Base-by-base conservation (phyloP, 2,329 filamentous ascomycete species). In the Aspergillus pseudotamarii region DNA sequence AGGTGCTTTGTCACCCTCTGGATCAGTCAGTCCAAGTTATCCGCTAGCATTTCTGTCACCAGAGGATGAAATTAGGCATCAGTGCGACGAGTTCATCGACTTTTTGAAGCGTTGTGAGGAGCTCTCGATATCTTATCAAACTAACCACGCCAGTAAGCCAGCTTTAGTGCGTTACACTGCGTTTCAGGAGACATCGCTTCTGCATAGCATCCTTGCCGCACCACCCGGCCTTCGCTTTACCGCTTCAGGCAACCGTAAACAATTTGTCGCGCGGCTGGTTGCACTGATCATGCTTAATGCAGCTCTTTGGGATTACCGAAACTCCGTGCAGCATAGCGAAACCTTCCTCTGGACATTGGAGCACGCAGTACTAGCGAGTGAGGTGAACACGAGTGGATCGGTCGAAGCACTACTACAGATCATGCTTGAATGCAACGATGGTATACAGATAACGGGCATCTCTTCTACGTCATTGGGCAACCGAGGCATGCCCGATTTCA, bases 241-340 rank as follows among this genome's bases (percentile, higher is more conserved):
- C 1, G 66, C 74, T 19, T 73, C 74, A 6, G 76, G 74, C 23
- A 69, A 77, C 55, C 73, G 76, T n/a, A 79, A 79, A 62, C 77
- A 79, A 63, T 75, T 77, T 56, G 72, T 79, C 50, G 69, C 77
- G 23, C 74, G 76, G 23, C 61, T 79, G 1, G 75, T 73, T 12
- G 68, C 73, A 1, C 57, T 80, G 34, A 74, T 79, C 57, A 78
- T 75, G 59, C 66, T 80, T 56, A 80, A 80, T 61, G 73, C 73
- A 6, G 77, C 73, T 6, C 68, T 80, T 12, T 80, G 77, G 78
- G 76, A 80, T 65, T 78, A 80, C 57, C 72, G 78, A 19, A 70
- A 72, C 43, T 72, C 74, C 10, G 67, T 69, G 0, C 63, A 61
- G 9, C 69, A 68, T 38, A 72, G 69, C 14, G 75, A 75, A 26